Base-by-base conservation (phyloP, 2,329 filamentous ascomycete genomes). In the Metarhizium anisopliae region DNA sequence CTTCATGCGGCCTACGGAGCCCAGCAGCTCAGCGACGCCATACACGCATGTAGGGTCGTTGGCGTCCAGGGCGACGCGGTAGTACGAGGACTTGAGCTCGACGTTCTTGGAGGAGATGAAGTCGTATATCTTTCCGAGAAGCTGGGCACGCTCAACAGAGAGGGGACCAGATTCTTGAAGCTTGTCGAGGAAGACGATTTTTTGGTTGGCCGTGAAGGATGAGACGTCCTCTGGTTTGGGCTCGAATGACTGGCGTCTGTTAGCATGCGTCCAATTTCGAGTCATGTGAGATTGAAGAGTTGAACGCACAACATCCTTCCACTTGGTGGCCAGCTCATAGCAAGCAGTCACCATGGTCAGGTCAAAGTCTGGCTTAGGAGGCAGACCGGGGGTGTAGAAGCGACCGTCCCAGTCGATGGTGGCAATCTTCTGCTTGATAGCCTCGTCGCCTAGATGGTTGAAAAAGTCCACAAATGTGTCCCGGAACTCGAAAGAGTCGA, bases 401-500 rank as follows among this genome's bases (percentile, higher is more conserved):
- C 89, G 89, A 40, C 78, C 82, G 58, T 97, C 85, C 94, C 94
- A 99, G 70, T 96, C 89, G 51, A 99, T 84, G 7, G 80, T 76
- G 4, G 82, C 78, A 38, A 94, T 77, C 64, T 87, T 86, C 61
- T 84, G 78, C 68, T 78, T 76, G 56, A 84, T 74, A 3, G 81
- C 78, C 2, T 79, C 73, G 65, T 95, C 89, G 30, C 79, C 80
- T 2, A 81, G 73, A 2, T 73, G 73, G 57, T 80, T 76, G 70
- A 96, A 97, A 77, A 96, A 97, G 60, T 88, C 82, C 40, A 96
- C 69, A 53, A 96, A 85, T 1, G 90, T 95, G 52, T 86, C 78
- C 69, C 93, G 95, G 81, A 99, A 99, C 66, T 97, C 90, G 64
- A 89, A 95, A 2, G 90, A 95, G 72, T 96, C 91, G 7, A 99